Conservation (phyloP, 108 stramenopile species). For the Chaetoceros muelleri region DNA sequence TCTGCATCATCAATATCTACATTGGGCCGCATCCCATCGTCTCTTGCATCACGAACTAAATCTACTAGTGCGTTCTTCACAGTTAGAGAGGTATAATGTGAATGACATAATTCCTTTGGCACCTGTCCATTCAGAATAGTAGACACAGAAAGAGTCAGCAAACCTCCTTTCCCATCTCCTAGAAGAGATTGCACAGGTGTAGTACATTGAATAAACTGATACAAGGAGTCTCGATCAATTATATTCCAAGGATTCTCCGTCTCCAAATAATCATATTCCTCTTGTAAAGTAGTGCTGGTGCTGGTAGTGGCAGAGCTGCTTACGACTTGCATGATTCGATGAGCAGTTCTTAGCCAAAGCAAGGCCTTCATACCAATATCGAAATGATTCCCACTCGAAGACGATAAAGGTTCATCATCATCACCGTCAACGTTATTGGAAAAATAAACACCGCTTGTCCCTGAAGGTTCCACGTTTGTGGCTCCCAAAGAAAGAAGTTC, state of each 20-base stretch:
- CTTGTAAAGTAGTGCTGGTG: conserved; percentile 14
- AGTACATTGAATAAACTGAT: conserved; percentile 27
- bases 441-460: conserved; percentile 19
- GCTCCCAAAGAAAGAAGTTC: conserved; percentile 46
- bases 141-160: conserved; percentile 48
- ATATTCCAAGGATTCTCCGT: conserved; percentile 17
- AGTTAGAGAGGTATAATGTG: conserved; percentile 63
- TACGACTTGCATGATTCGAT: conserved; percentile 60
- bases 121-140: conserved; percentile 40
- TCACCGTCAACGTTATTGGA: conserved; percentile 14
- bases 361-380: conserved; percentile 36
- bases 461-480: conserved; percentile 14
- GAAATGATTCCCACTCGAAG: conserved; percentile 14
- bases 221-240: conserved; percentile 40
- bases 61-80: conserved; percentile 77
- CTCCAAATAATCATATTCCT: too few species aligned
- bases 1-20: conserved; percentile 63
- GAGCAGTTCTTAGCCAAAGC: conserved; percentile 64
- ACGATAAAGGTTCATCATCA: conserved; percentile 17
- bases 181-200: conserved; percentile 41
- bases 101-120: conserved; percentile 63
- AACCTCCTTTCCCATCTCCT: conserved; percentile 50
- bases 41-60: conserved; percentile 47
- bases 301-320: too few species aligned
- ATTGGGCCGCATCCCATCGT: conserved; percentile 51